Evolutionary conservation across 768 basidiomycete species (phyloP), one percentile per base, ranked within the genome.

Genomic region (Tylopilus felleus): DNA sequence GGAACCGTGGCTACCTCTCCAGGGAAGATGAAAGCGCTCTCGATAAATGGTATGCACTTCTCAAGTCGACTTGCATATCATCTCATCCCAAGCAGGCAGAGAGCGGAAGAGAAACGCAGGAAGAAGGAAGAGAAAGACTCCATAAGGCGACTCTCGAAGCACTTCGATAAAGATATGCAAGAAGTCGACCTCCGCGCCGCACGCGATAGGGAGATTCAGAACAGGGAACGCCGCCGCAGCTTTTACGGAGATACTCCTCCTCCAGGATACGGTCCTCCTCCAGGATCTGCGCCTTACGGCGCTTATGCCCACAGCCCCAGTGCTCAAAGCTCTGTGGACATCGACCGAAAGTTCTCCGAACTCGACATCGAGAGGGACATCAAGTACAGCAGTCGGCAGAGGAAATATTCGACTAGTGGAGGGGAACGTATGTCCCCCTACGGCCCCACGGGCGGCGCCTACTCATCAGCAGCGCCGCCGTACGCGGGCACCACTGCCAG

Each of bases 171-270:
- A 42, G 77, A 75, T 19, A 68, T 79, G 58, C 71, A 77, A 49
- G 83, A 85, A 25, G 73, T 74, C 36, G 81, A 84, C n/a, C 71
- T 82, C 27, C 78, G 78, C 46, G 71, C 75, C 27, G 82, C 80
- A 23, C 81, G 84, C 42, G 85, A 84, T 57, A 74, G 76, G 39
- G 84, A 86, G 63, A 72, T 75, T 5, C 73, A 80, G 43, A 65
- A 60, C 16, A 65, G 68, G 49, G 80, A 84, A 62, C 77, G 82
- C 45, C 77, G 82, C 47, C 80, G 76, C 61, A 85, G 82, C 60
- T 78, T 82, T 65, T 73, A 77, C 39, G 74, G 77, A 9, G 62
- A 70, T 33, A 58, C 67, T 8, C 57, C 68, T 39, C 65, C 71
- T 47, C 50, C 61, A 69, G 62, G 62, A 66, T 67, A 65, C 38